Evolutionary conservation across 2,329 filamentous ascomycete genomes (phyloP).

Genomic region (Aschersonia sp.): DNA sequence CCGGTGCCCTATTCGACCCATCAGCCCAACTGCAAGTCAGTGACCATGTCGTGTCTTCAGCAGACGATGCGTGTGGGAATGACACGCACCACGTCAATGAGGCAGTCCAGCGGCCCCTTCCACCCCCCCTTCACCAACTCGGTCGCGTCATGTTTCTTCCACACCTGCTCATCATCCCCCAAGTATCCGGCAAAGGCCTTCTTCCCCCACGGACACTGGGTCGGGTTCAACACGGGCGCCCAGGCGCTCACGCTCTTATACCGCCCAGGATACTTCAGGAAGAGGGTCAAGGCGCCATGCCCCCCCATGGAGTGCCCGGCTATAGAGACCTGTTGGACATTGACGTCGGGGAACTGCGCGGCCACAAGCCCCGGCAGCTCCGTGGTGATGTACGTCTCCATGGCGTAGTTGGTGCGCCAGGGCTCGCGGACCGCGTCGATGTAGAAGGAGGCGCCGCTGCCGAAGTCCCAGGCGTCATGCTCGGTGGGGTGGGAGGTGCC

Average conservation of each 20-base stretch:
- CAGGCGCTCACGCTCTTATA: constrained; percentile 87
- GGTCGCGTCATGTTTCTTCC: constrained; percentile 84
- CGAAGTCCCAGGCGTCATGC: constrained; percentile 84
- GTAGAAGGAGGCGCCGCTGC: constrained; percentile 87
- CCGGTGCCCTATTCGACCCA: constrained; percentile 52
- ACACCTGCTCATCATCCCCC: constrained; percentile 59
- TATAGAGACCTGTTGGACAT: constrained; percentile 60
- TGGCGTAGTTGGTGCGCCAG: constrained; percentile 69
- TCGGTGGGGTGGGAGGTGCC: constrained; percentile 72
- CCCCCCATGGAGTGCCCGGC: constrained; percentile 96
- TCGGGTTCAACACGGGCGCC: constrained; percentile 79
- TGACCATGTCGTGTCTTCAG: no score
- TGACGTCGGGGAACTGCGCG: constrained; percentile 53
- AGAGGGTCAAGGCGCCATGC: constrained; percentile 85
- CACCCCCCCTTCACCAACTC: constrained; percentile 63
- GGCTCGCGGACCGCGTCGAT: constrained; percentile 68
- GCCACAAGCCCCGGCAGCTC: constrained; percentile 78
- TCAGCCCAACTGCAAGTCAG: no score
- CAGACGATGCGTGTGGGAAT: background rate
- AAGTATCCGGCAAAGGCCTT: constrained; percentile 93
- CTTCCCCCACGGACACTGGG: constrained; percentile 79
- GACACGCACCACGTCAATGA: constrained; percentile 68
- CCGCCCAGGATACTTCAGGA: constrained; percentile 77
- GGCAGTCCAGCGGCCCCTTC: constrained; percentile 55
- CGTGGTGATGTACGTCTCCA: constrained; percentile 84